Evolutionary conservation across 805 yeast species (phyloP).

Genomic region (Ogataea degrootiae): DNA sequence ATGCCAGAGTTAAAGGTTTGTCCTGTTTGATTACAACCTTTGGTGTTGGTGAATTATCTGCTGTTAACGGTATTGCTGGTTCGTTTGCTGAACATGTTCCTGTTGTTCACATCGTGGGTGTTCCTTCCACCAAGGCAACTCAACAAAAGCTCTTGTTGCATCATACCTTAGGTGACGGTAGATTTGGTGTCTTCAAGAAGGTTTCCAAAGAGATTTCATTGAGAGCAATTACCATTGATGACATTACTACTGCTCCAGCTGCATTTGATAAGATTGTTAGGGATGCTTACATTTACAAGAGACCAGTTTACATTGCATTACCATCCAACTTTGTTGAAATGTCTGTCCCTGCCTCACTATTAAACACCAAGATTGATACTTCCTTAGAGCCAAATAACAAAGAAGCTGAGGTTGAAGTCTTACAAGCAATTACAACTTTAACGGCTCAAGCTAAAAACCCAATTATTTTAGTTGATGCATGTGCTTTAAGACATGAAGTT

Average conservation of each 20-base stretch:
- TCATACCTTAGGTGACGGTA: conserved; percentile 77
- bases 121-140: conserved; percentile 68
- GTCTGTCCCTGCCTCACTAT: conserved; percentile 46
- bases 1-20: conserved; percentile 69
- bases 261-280: conserved; percentile 69
- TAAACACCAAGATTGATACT: conserved; percentile 60
- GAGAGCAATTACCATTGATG: conserved; percentile 58
- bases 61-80: conserved; percentile 78
- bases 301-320: conserved; percentile 72
- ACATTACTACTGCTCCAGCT: conserved; percentile 55
- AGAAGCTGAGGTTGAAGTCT: conserved; percentile 55
- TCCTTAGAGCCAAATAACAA: conserved; percentile 48
- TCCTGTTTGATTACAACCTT: conserved; percentile 70
- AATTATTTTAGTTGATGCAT: conserved; percentile 71
- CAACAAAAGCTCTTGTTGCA: conserved; percentile 65
- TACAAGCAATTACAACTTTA: conserved; percentile 44
- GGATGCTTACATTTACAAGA: conserved; percentile 61
- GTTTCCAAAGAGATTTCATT: conserved; percentile 67
- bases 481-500: conserved; percentile 69
- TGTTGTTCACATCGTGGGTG: conserved; percentile 72
- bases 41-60: conserved; percentile 79
- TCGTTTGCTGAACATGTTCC: conserved; percentile 83
- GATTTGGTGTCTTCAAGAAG: conserved; percentile 66
- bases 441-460: conserved; percentile 58
- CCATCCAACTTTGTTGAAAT: conserved; percentile 73